These are phyloP conservation scores for Ilyonectria destructans DNA, from an alignment of 2,329 filamentous ascomycete genomes.

Conservation along the genomic window DNA sequence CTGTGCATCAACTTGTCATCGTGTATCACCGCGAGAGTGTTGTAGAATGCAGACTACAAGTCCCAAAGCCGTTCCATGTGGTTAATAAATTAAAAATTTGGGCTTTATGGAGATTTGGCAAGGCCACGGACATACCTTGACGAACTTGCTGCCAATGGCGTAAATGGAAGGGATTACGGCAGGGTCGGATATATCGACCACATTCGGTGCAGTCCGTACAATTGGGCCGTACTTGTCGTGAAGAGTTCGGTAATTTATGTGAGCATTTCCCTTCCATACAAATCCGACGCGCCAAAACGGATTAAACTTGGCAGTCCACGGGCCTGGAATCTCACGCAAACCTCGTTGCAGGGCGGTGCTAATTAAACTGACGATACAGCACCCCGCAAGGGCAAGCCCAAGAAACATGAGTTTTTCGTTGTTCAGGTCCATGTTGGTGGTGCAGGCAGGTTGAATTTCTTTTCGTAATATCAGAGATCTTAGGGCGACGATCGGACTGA, in stretches of 20 bases:
- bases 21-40: constrained; percentile 6
- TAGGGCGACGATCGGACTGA: too few relatives aligned
- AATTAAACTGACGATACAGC: background rate
- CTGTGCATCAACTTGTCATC: constrained; percentile 25
- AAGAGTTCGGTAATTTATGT: background rate
- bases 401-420: background rate
- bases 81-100: too few relatives aligned
- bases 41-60: constrained; percentile 22
- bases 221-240: constrained; percentile 35
- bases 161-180: constrained; percentile 5
- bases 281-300: background rate
- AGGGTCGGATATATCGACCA: constrained; percentile 36
- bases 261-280: background rate
- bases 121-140: background rate
- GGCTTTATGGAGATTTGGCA: too few relatives aligned
- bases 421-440: too few relatives aligned
- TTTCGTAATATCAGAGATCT: too few relatives aligned
- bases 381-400: background rate
- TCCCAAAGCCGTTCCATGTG: too few relatives aligned
- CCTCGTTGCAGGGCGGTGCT: background rate
- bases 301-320: constrained; percentile 2
- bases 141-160: background rate
- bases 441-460: too few relatives aligned
- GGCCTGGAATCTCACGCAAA: background rate
- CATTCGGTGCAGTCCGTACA: constrained; percentile 39